Percentiles rank a stretch among this genome's conserved stretches.
phyloP scores from a whole-genome alignment of 129 eudicot species.

The Erigeron canadensis region DNA sequence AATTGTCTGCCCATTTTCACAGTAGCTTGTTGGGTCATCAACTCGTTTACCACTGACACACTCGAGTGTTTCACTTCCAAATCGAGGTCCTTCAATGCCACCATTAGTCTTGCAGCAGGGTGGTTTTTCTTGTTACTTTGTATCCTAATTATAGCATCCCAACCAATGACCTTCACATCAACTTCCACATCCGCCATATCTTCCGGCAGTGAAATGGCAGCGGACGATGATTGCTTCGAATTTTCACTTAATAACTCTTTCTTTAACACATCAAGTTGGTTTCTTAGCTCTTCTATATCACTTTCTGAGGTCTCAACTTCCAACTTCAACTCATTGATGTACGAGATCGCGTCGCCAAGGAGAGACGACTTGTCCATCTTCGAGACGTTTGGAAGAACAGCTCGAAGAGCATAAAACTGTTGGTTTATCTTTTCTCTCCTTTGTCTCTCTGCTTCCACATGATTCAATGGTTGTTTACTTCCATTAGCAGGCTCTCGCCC shows the following conservation, averaged over 20 bases:
- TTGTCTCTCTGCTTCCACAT: slow-evolving; percentile 93
- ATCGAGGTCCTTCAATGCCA: slow-evolving; percentile 62
- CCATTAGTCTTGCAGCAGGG: slow-evolving; percentile 88
- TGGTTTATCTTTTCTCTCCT: slow-evolving; percentile 92
- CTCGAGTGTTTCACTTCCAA: slow-evolving; percentile 87
- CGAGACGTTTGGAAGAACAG: slow-evolving; percentile 94
- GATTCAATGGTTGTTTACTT: slow-evolving; percentile 85
- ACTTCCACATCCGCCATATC: slow-evolving; percentile 54
- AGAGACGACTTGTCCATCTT: slow-evolving; percentile 98
- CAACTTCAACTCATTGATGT: slow-evolving; percentile 74
- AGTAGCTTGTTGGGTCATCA: slow-evolving; percentile 93
- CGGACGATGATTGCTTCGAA: slow-evolving; percentile 26
- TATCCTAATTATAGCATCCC: slow-evolving; percentile 82
- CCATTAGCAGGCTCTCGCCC: slow-evolving; percentile 97
- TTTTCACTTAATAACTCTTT: slow-evolving; percentile 48
- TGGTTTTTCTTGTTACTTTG: slow-evolving; percentile 75
- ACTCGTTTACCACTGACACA: slow-evolving; percentile 80
- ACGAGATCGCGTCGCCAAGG: slow-evolving; percentile 77
- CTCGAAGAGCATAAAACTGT: slow-evolving; percentile 78
- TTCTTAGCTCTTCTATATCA: slow-evolving; percentile 59
- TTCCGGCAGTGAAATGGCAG: slow-evolving; percentile 16
- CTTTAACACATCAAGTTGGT: slow-evolving; percentile 50
- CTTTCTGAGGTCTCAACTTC: slow-evolving; percentile 48
- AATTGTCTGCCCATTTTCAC: slow-evolving; percentile 74
- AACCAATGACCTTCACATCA: slow-evolving; percentile 78